Conservation (phyloP, 2,329 filamentous ascomycete species). For the Thelonectria blattea region DNA sequence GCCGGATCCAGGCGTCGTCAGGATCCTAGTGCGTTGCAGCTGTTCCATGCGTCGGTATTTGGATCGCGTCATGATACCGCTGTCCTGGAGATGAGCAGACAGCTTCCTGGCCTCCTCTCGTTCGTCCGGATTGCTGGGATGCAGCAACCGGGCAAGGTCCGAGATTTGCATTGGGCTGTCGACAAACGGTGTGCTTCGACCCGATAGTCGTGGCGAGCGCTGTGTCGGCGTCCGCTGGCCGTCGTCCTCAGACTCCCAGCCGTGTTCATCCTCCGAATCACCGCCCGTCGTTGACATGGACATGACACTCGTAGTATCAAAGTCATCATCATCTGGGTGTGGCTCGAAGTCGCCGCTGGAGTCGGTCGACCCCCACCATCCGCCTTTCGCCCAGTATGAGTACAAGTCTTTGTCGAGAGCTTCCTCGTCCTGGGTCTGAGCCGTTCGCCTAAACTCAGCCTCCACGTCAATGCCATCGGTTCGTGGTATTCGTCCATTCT, state of each 20-base stretch:
- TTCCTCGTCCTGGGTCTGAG: constrained; percentile 59
- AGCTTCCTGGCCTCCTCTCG: constrained; percentile 81
- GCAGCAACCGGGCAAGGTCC: constrained; percentile 79
- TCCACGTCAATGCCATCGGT: constrained; percentile 80
- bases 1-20: constrained; percentile 42
- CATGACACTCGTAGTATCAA: constrained; percentile 83
- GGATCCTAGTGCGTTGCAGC: constrained; percentile 71
- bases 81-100: constrained; percentile 76
- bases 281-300: constrained; percentile 57
- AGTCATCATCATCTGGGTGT: constrained; percentile 59
- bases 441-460: constrained; percentile 71
- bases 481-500: constrained; percentile 60
- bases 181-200: constrained; percentile 62
- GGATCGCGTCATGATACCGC: constrained; percentile 80
- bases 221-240: constrained; percentile 78
- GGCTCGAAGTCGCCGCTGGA: constrained; percentile 79
- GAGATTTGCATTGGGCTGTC: constrained; percentile 69
- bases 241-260: constrained; percentile 55
- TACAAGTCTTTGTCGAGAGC: constrained; percentile 79
- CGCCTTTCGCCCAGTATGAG: constrained; percentile 81
- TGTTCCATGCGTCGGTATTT: constrained; percentile 73
- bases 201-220: constrained; percentile 52
- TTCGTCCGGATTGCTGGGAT: constrained; percentile 79
- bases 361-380: constrained; percentile 85
- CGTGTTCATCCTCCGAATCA: constrained; percentile 52